Conservation (phyloP, 1,284 basidiomycete genomes). For the Pseudozyma hubeiensis region DNA sequence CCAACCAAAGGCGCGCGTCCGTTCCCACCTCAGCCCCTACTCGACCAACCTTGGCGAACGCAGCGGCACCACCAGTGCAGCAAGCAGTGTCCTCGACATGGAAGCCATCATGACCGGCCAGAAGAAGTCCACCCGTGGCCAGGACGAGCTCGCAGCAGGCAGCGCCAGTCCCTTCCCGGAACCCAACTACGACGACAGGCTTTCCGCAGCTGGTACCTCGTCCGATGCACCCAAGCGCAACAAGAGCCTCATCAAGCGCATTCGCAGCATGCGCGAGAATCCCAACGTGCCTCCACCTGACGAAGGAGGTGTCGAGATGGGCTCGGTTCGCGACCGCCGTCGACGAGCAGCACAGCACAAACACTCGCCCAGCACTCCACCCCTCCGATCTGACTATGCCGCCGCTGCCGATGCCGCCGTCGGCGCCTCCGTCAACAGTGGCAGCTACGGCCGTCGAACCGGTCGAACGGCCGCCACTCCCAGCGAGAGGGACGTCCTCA, state of each 20-base stretch:
- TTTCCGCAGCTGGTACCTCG: constrained; percentile 1
- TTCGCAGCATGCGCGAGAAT: constrained; percentile 59
- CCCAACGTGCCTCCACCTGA: constrained; percentile 59
- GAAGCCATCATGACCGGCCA: constrained; percentile 63
- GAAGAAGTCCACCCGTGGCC: constrained; percentile 30
- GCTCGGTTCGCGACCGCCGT: constrained; percentile 27
- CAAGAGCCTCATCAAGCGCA: constrained; percentile 62
- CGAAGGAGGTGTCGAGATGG: constrained; percentile 51
- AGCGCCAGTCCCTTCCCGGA: constrained; percentile 60
- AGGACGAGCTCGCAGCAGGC: constrained; percentile 32
- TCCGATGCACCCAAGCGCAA: constrained; percentile 50
- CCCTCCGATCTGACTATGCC: constrained; percentile 26
- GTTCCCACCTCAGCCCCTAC: constrained; percentile 49
- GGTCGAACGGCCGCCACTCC: constrained; percentile 18
- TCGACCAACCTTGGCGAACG: constrained; percentile 26
- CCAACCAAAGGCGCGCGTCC: constrained; percentile 41
- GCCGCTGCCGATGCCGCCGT: constrained; percentile 33
- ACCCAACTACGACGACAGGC: constrained; percentile 44
- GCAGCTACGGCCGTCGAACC: constrained; percentile 34
- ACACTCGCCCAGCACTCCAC: constrained; percentile 55
- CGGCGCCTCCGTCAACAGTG: constrained; percentile 16
- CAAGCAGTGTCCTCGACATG: constrained; percentile 62
- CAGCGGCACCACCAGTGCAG: constrained; percentile 52
- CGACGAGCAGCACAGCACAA: constrained; percentile 40
- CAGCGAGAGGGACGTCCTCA: constrained; percentile 35